These are phyloP conservation scores for Penicillium longicatenatum DNA, from an alignment of 495 filamentous ascomycete species.

Conservation along the genomic window DNA sequence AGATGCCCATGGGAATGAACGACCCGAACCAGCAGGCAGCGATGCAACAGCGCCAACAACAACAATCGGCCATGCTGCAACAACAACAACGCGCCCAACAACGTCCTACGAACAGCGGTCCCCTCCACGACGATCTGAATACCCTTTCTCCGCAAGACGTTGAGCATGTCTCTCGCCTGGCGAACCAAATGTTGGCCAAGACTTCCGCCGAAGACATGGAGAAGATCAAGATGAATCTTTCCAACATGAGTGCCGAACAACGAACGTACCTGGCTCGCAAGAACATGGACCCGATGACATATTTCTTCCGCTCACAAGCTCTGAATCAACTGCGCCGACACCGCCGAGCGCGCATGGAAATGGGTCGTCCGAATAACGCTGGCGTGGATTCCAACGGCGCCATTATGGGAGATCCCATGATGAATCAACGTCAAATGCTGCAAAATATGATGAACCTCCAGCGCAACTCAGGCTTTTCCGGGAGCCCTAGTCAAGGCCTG, in stretches of 20 bases:
- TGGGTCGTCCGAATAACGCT: slow-evolving; percentile 32
- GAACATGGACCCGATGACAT: slow-evolving; percentile 49
- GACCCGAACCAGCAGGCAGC: slow-evolving; percentile 42
- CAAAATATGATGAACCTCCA: slow-evolving; percentile 50
- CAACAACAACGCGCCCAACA: slow-evolving; percentile 36
- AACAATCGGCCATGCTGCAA: slow-evolving; percentile 32
- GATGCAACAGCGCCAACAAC: slow-evolving; percentile 37
- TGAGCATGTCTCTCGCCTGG: slow-evolving; percentile 45
- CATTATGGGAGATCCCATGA: slow-evolving; percentile 43
- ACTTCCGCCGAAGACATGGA: slow-evolving; percentile 46
- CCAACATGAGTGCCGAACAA: slow-evolving; percentile 49
- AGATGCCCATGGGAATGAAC: slow-evolving; percentile 50
- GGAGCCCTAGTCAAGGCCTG: slow-evolving; percentile 40
- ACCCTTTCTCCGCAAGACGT: slow-evolving; percentile 43
- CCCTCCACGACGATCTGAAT: slow-evolving; percentile 41
- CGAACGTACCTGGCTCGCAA: slow-evolving; percentile 41
- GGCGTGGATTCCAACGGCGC: slow-evolving; percentile 34
- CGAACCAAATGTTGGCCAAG: slow-evolving; percentile 41
- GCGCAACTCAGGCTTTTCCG: slow-evolving; percentile 40
- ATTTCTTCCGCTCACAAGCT: slow-evolving; percentile 53
- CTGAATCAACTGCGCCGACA: slow-evolving; percentile 39
- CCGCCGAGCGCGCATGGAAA: slow-evolving; percentile 37
- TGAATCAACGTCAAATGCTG: slow-evolving; percentile 44
- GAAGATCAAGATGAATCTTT: slow-evolving; percentile 44
- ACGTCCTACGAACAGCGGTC: slow-evolving; percentile 30